phyloP scores from a whole-genome alignment of 257 asterid genomes.

The Euphrasia confusa region DNA sequence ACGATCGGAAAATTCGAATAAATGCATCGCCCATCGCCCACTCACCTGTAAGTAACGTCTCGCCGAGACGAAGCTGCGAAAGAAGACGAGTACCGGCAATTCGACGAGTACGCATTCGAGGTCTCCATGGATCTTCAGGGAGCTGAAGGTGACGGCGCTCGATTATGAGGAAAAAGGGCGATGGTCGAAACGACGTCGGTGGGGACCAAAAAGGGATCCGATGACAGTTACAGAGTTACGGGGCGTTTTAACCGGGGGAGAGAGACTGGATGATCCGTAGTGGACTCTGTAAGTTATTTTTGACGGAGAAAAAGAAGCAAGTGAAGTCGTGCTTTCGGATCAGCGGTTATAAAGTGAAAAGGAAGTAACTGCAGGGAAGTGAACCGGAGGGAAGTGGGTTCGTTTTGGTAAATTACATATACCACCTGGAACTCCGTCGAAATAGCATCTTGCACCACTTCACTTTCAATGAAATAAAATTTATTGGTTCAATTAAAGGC shows the following conservation, averaged over 20 bases:
- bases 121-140: conserved; percentile 39
- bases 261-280: conserved; percentile 14
- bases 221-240: background rate
- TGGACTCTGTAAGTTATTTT: conserved; percentile 22
- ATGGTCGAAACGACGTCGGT: conserved; percentile 22
- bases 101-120: conserved; percentile 27
- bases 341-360: background rate
- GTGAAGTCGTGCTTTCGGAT: background rate
- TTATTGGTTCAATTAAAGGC: no score
- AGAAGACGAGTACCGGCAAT: conserved; percentile 32
- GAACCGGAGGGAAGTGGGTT: conserved; percentile 29
- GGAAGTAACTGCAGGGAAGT: conserved; percentile 10
- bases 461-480: no score
- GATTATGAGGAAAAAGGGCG: conserved; percentile 7
- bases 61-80: conserved; percentile 40
- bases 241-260: background rate
- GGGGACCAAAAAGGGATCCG: background rate
- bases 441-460: background rate
- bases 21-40: conserved; percentile 7
- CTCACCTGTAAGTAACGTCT: conserved; percentile 56
- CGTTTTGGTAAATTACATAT: conserved; percentile 20
- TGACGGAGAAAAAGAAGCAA: background rate
- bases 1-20: conserved; percentile 2
- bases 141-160: conserved; percentile 16
- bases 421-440: conserved; percentile 10